Base-by-base conservation (phyloP, 2,329 filamentous ascomycete species). In the Pestalotiopsis sp. region DNA sequence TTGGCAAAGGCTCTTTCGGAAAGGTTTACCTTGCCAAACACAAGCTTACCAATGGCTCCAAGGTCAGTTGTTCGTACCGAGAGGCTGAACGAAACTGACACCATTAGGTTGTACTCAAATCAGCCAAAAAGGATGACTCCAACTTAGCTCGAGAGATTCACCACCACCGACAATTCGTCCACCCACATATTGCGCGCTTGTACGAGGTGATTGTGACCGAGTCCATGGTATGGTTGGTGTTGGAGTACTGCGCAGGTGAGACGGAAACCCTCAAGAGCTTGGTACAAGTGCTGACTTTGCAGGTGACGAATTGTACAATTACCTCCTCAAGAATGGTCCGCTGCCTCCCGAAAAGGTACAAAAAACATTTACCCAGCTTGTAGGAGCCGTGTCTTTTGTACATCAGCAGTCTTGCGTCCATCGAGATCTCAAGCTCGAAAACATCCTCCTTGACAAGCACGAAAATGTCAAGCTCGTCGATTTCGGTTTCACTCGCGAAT, bases 121-220 rank as follows among this genome's bases (percentile, higher is more conserved):
- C 95, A 70, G 96, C 96, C 71, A 95, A 96, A 79, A 98, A 97
- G 80, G 92, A 95, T 78, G 96, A 99, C 80, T 90, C 93, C 67
- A 99, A 99, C 79, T 91, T 99, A 63, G 95, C 95, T 17, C 92
- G 96, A 74, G 96, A 99, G 80, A 99, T 99, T 75, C 96, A 99
- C 80, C 96, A 99, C 79, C 96, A 99, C 80, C 93, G 96, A 74
- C 96, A 99, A 81, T 98, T 99, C 81, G 88, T 97, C 72, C 96
- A 99, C 78, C 96, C 96, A 25, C 96, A 99, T 82, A 99, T 99
- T 75, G 95, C 96, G 60, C 90, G 96, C 64, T 85, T 99, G 25
- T 98, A 99, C 84, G 96, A 99, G 84, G 95, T 99, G 69, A 97
- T 99, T 75, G 95, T 99, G 71, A 99, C 96, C 1, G 96, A 99